phyloP scores from a whole-genome alignment of 1,139 yeast species.

The Diutina catenulata region DNA sequence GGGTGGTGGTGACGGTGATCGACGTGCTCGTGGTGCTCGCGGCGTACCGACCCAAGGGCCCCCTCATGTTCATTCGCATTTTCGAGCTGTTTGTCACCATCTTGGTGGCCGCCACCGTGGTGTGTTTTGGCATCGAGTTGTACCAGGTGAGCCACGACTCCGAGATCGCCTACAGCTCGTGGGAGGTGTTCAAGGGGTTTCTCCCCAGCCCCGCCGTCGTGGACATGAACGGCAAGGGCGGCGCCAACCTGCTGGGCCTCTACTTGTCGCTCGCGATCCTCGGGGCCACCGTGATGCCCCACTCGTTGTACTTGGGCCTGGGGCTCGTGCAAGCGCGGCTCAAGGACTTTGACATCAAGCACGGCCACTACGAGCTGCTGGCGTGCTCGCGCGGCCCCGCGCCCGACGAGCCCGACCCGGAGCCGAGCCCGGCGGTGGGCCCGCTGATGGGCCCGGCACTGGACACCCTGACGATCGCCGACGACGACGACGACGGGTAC shows the following conservation, averaged over 20 bases:
- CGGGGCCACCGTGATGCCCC: slow-evolving; percentile 99
- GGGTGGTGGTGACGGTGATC: slow-evolving; percentile 11
- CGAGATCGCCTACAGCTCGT: slow-evolving; percentile 30
- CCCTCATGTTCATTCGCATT: slow-evolving; percentile 62
- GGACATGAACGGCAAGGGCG: slow-evolving; percentile 41
- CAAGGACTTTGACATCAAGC: slow-evolving; percentile 63
- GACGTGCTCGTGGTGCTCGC: slow-evolving; percentile 46
- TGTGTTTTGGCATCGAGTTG: slow-evolving; percentile 76
- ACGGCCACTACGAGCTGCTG: slow-evolving; percentile 36
- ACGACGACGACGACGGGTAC: slow-evolving; percentile 16
- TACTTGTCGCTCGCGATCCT: slow-evolving; percentile 81
- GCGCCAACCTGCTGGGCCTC: slow-evolving; percentile 21
- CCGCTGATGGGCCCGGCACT: not conserved
- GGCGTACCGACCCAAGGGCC: slow-evolving; percentile 85
- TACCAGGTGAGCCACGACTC: slow-evolving; percentile 24
- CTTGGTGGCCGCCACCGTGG: slow-evolving; percentile 70
- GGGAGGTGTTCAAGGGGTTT: slow-evolving; percentile 57
- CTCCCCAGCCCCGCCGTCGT: slow-evolving; percentile 66
- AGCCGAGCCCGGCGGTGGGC: not conserved
- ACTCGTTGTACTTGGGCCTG: slow-evolving; percentile 81
- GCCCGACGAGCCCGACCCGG: not conserved
- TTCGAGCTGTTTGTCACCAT: slow-evolving; percentile 75
- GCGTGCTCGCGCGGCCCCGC: not conserved
- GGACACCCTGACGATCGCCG: not conserved
- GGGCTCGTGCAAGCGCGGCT: slow-evolving; percentile 88